A percentile compares a stretch with the other conserved stretches of the same genome.
These are phyloP conservation scores for Boletellus deceptivus DNA, from an alignment of 1,284 basidiomycete species.

Conservation along the genomic window DNA sequence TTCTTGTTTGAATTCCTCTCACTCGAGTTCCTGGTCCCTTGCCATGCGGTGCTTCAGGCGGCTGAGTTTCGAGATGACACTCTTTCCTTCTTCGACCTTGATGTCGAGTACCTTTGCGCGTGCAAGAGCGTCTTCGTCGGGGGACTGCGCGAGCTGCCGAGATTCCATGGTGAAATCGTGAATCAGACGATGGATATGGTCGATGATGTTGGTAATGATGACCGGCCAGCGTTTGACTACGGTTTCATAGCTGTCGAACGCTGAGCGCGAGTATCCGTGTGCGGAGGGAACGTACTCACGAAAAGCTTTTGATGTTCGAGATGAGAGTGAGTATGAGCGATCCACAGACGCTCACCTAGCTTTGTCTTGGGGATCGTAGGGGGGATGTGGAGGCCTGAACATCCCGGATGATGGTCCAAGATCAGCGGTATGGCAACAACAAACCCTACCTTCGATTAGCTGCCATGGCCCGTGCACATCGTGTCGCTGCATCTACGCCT, in stretches of 20 bases:
- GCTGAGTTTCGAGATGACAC: conserved; percentile 76
- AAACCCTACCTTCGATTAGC: no score
- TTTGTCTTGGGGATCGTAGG: conserved; percentile 67
- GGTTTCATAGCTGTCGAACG: conserved; percentile 54
- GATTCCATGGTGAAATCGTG: conserved; percentile 45
- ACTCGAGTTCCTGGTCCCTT: conserved; percentile 75
- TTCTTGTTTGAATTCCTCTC: conserved; percentile 28
- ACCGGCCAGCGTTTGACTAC: conserved; percentile 81
- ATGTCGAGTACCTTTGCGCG: conserved; percentile 26
- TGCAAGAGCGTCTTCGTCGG: conserved; percentile 14
- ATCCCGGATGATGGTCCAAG: conserved; percentile 16
- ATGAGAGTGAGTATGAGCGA: background rate
- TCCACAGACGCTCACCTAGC: conserved; percentile 41
- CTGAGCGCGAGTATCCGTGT: background rate
- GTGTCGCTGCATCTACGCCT: conserved; percentile 14
- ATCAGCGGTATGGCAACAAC: background rate
- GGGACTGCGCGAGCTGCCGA: conserved; percentile 2
- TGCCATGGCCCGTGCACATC: conserved; percentile 25
- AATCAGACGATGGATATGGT: conserved; percentile 61
- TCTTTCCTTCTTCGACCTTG: conserved; percentile 70
- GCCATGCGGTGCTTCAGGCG: conserved; percentile 90
- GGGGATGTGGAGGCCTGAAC: conserved; percentile 54
- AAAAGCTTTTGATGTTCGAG: conserved; percentile 37
- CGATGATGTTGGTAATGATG: conserved; percentile 80
- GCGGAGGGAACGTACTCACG: conserved; percentile 38